Percentiles rank a stretch among this genome's conserved stretches.
Conservation (phyloP, 306 rosid species). For the Vigna angularis region DNA sequence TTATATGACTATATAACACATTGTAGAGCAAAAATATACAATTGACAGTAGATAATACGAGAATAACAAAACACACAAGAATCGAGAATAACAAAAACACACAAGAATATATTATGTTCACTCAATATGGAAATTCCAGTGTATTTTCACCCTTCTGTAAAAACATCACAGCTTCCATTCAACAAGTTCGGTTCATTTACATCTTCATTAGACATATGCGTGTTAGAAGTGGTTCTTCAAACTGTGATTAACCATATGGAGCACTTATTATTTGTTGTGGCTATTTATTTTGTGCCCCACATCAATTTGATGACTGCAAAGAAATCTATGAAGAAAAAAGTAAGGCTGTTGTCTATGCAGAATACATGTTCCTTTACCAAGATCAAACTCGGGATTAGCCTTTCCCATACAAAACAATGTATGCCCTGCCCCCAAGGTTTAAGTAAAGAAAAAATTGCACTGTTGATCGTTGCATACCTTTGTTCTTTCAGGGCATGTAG, state of each 20-base stretch:
- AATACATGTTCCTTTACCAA: constrained; percentile 19
- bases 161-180: not conserved
- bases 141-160: not conserved
- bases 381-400: constrained; percentile 14
- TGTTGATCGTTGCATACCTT: constrained; percentile 58
- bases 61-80: constrained; percentile 14
- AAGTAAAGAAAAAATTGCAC: constrained; percentile 3
- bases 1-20: not conserved
- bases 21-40: constrained; percentile 21
- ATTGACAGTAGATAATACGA: not conserved
- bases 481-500: constrained; percentile 71
- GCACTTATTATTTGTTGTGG: not conserved
- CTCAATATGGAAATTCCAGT: not conserved
- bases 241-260: not conserved
- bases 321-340: constrained; percentile 10
- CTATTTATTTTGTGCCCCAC: constrained; percentile 13
- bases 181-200: not conserved
- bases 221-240: constrained; percentile 5
- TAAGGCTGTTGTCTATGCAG: constrained; percentile 12
- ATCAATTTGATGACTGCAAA: constrained; percentile 6
- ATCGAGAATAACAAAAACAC: constrained; percentile 13
- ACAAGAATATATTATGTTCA: not conserved
- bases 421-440: not conserved
- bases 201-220: not conserved
- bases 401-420: not conserved